A percentile compares a stretch with the other conserved stretches of the same genome.
Evolutionary conservation across 352 stramenopile species (phyloP).

Genomic region (Hyaloperonospora arabidopsidis): DNA sequence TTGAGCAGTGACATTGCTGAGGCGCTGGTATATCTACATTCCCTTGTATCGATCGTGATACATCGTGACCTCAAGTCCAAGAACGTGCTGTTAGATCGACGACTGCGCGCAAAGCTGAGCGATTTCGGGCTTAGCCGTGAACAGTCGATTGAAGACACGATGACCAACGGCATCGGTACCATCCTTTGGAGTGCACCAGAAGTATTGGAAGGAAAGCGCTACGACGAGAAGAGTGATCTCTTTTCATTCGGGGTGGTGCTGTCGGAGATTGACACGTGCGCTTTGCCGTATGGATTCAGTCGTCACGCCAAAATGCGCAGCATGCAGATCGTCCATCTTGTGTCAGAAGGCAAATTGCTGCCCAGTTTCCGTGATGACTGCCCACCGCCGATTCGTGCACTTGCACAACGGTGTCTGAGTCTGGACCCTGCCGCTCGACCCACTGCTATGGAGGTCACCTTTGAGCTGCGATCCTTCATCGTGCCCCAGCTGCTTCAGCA

Average conservation of each 20-base stretch:
- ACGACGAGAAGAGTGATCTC: constrained; percentile 73
- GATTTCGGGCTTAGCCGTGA: constrained; percentile 68
- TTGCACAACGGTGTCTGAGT: constrained; percentile 55
- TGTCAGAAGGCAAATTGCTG: constrained; percentile 66
- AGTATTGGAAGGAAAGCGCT: constrained; percentile 61
- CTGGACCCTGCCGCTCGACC: constrained; percentile 53
- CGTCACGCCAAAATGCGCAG: constrained; percentile 62
- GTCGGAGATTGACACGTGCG: constrained; percentile 70
- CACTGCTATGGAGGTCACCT: constrained; percentile 63
- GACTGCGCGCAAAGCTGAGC: constrained; percentile 57
- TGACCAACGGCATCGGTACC: constrained; percentile 71
- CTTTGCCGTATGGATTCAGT: constrained; percentile 61
- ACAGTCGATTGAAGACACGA: constrained; percentile 58
- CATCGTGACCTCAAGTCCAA: constrained; percentile 72
- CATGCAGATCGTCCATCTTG: constrained; percentile 79
- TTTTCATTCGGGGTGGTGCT: constrained; percentile 72
- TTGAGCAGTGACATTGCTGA: constrained; percentile 60
- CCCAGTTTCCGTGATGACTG: constrained; percentile 66
- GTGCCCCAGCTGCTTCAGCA: constrained; percentile 34
- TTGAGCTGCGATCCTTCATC: constrained; percentile 50
- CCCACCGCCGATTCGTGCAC: constrained; percentile 37
- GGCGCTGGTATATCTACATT: constrained; percentile 66
- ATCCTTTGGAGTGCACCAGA: constrained; percentile 70
- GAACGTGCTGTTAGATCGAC: constrained; percentile 58
- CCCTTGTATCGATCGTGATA: constrained; percentile 54